phyloP scores from a whole-genome alignment of 2,329 filamentous ascomycete species.

The Lachnellula willkommii region DNA sequence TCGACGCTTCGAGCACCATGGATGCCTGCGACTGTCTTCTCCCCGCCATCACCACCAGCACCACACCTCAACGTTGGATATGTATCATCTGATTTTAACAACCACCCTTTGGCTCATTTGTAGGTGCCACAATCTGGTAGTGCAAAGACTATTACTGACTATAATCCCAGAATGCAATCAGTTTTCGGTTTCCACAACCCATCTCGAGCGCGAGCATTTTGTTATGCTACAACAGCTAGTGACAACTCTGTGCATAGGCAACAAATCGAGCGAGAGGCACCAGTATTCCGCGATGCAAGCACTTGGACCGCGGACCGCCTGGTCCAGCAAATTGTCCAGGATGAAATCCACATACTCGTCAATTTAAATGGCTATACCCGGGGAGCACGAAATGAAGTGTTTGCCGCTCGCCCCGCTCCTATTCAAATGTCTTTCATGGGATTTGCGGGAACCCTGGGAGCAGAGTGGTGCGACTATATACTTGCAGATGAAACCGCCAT shows the following conservation, averaged over 20 bases:
- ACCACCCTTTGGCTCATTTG: conserved; percentile 91
- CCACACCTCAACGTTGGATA: conserved; percentile 91
- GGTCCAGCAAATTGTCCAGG: conserved; percentile 77
- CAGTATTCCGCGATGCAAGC: conserved; percentile 84
- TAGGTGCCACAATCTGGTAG: conserved; percentile 34
- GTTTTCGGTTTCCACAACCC: conserved; percentile 88
- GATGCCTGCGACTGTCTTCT: conserved; percentile 75
- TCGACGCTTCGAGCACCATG: conserved; percentile 82
- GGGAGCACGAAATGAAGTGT: conserved; percentile 94
- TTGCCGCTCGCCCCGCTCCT: conserved; percentile 87
- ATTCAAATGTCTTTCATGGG: conserved; percentile 99
- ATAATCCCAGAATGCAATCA: conserved; percentile 71
- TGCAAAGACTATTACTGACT: neutral
- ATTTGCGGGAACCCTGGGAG: conserved; percentile 90
- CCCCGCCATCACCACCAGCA: conserved; percentile 75
- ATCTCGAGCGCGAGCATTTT: conserved; percentile 72
- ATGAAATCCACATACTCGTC: conserved; percentile 89
- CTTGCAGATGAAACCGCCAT: conserved; percentile 85
- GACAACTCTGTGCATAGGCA: conserved; percentile 84
- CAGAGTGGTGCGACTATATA: conserved; percentile 98
- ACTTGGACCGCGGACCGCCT: conserved; percentile 79
- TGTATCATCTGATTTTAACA: conserved; percentile 97
- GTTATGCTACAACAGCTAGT: conserved; percentile 90
- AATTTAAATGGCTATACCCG: conserved; percentile 98
- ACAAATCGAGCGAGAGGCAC: conserved; percentile 89